These are phyloP conservation scores for Penicillium argentinense DNA, from an alignment of 495 filamentous ascomycete genomes.

Conservation along the genomic window DNA sequence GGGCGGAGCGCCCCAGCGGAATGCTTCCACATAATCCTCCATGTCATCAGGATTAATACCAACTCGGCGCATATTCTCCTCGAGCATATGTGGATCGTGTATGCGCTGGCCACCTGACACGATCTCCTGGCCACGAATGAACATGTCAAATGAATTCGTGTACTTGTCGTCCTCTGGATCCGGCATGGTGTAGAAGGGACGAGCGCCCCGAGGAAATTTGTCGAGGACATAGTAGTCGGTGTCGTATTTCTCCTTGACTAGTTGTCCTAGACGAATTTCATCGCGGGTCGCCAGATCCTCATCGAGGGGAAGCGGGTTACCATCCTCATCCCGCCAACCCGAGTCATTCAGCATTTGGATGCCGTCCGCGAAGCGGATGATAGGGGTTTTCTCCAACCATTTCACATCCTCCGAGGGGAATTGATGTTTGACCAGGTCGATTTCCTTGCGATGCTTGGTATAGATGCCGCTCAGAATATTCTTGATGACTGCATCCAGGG, in stretches of 20 bases:
- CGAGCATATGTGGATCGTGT: constrained; percentile 72
- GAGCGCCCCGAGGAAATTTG: constrained; percentile 81
- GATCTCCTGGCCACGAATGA: constrained; percentile 92
- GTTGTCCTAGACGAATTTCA: constrained; percentile 79
- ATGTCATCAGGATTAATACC: constrained; percentile 75
- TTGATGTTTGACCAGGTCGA: constrained; percentile 64
- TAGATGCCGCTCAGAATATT: constrained; percentile 76
- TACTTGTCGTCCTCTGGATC: constrained; percentile 68
- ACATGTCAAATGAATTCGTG: constrained; percentile 96
- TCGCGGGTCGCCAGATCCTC: constrained; percentile 84
- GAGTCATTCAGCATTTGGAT: constrained; percentile 78
- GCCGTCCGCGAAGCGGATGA: constrained; percentile 77
- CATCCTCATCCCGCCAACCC: constrained; percentile 75
- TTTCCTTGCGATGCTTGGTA: constrained; percentile 63
- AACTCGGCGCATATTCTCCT: constrained; percentile 70
- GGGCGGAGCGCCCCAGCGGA: constrained; percentile 84
- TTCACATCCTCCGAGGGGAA: constrained; percentile 66
- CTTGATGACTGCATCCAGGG: constrained; percentile 76
- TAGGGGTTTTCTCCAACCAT: constrained; percentile 82
- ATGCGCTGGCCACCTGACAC: constrained; percentile 90
- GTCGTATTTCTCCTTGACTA: constrained; percentile 81
- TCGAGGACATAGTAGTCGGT: constrained; percentile 95
- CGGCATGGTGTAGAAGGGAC: constrained; percentile 94
- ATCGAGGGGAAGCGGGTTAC: constrained; percentile 61
- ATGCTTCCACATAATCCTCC: constrained; percentile 86